phyloP scores from a whole-genome alignment of 1,284 basidiomycete genomes.

The Phellopilus nigrolimitatus region DNA sequence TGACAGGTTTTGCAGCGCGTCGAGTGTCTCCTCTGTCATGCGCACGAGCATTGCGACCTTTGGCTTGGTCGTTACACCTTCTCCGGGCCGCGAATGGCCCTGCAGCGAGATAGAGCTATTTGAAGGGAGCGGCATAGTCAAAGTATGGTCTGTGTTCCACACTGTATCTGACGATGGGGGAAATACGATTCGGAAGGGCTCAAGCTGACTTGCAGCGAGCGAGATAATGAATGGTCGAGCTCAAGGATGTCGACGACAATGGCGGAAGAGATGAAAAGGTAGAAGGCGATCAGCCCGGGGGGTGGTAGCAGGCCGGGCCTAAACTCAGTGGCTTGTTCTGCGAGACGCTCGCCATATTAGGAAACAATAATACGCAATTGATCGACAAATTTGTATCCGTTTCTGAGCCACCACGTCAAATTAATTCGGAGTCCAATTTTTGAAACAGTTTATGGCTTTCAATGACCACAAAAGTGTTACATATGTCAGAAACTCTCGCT shows the following conservation, averaged over 20 bases:
- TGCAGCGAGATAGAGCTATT: conserved; percentile 50
- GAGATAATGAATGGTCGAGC: not conserved
- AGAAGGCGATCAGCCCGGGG: not conserved
- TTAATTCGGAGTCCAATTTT: no score
- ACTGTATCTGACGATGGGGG: not conserved
- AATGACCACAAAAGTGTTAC: no score
- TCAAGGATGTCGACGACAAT: not conserved
- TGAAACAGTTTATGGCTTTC: no score
- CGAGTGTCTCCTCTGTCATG: conserved; percentile 62
- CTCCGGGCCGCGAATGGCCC: conserved; percentile 47
- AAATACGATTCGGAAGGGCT: not conserved
- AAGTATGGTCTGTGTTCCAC: not conserved
- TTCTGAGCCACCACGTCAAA: no score
- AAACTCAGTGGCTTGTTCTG: not conserved
- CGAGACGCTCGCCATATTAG: no score
- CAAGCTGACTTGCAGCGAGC: conserved; percentile 6
- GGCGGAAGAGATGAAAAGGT: not conserved
- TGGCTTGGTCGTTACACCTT: conserved; percentile 49
- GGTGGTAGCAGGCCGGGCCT: not conserved
- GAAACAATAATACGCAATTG: no score
- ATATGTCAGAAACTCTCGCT: no score
- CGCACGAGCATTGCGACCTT: conserved; percentile 71
- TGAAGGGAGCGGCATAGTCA: conserved; percentile 57
- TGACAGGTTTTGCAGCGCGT: conserved; percentile 52
- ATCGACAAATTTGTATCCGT: no score